Percentiles rank a stretch among this genome's conserved stretches.
These are phyloP conservation scores for Alisma plantagoaquatica DNA, from an alignment of 106 monocot genomes.

Conservation along the genomic window DNA sequence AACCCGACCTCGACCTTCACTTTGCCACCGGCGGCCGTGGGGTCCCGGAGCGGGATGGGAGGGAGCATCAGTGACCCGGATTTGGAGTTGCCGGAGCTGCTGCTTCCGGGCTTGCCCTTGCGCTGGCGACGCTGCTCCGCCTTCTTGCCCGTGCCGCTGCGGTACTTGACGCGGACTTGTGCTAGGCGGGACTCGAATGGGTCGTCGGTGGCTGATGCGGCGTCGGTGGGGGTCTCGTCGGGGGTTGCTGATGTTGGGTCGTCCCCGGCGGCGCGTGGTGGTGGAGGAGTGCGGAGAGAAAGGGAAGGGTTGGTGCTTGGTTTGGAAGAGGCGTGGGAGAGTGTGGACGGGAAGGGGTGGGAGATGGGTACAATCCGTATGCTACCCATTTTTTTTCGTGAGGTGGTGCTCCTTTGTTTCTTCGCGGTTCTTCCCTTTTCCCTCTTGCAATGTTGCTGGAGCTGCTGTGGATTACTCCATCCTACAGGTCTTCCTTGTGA, in stretches of 20 bases:
- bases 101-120: slow-evolving; percentile 15
- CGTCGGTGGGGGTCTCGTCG: background rate
- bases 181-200: slow-evolving; percentile 49
- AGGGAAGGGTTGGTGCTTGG: no score
- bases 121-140: slow-evolving; percentile 56
- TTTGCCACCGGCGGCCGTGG: slow-evolving; percentile 29
- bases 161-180: slow-evolving; percentile 64
- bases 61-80: slow-evolving; percentile 44
- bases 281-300: background rate
- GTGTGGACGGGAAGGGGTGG: slow-evolving; percentile 28
- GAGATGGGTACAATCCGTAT: slow-evolving; percentile 18
- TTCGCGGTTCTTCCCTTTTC: no score
- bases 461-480: no score
- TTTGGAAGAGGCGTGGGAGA: slow-evolving; percentile 4
- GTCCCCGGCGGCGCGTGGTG: slow-evolving; percentile 5
- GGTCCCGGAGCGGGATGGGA: slow-evolving; percentile 43
- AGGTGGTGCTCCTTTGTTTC: no score
- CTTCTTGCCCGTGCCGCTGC: slow-evolving; percentile 75
- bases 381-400: slow-evolving; percentile 16
- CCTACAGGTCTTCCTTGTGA: no score
- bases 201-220: slow-evolving; percentile 14
- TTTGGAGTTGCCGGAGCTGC: slow-evolving; percentile 12
- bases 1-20: slow-evolving; percentile 61
- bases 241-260: slow-evolving; percentile 4
- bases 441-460: no score